Evolutionary conservation across 441 rosid species (phyloP).

Genomic region (Corymbia calophylla): DNA sequence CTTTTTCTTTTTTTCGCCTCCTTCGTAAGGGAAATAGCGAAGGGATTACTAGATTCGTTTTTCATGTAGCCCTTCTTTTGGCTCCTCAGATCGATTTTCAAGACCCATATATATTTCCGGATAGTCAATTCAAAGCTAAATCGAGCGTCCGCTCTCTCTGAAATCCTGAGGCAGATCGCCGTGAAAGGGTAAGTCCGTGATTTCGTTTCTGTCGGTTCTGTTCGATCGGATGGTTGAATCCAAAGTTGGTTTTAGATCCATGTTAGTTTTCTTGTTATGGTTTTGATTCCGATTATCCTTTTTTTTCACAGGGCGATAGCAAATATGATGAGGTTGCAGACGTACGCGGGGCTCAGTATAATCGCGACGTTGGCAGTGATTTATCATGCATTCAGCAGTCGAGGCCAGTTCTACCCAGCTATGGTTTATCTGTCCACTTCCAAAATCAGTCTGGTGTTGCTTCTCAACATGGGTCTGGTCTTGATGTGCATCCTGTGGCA

Average conservation of each 20-base stretch:
- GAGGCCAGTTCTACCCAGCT: constrained; percentile 93
- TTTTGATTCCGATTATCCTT: not conserved
- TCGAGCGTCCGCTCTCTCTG: not conserved
- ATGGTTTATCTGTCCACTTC: constrained; percentile 84
- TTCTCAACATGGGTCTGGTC: constrained; percentile 88
- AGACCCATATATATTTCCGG: not conserved
- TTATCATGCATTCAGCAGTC: constrained; percentile 86
- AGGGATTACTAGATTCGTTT: not conserved
- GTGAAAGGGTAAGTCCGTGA: not conserved
- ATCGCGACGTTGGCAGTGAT: constrained; percentile 49
- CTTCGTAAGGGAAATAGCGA: not conserved
- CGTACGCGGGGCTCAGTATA: constrained; percentile 68
- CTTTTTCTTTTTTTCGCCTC: not conserved
- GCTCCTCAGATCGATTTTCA: not conserved
- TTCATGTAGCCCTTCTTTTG: not conserved
- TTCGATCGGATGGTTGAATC: not conserved
- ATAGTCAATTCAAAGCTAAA: not conserved
- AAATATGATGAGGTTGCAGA: constrained; percentile 70
- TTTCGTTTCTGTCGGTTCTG: not conserved
- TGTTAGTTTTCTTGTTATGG: not conserved
- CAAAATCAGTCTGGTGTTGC: constrained; percentile 75
- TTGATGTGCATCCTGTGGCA: constrained; percentile 85
- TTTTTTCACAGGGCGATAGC: not conserved
- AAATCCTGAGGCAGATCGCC: not conserved
- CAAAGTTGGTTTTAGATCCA: not conserved